Percentiles rank a stretch among this genome's conserved stretches.
These are phyloP conservation scores for Amauroascus niger DNA, from an alignment of 2,329 filamentous ascomycete genomes.

Conservation along the genomic window DNA sequence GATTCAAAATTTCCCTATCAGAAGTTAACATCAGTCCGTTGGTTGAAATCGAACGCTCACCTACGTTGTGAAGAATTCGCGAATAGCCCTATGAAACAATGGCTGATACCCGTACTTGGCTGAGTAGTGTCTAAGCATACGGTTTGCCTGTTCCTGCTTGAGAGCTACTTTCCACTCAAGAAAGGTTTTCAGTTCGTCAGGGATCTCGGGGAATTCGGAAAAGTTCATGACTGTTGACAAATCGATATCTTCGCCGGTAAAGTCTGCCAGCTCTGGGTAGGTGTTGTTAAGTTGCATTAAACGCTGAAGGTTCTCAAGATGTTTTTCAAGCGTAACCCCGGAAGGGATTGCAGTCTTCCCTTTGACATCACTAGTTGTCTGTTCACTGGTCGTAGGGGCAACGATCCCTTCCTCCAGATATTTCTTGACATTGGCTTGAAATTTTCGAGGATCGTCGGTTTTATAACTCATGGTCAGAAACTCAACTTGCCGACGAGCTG, in stretches of 20 bases:
- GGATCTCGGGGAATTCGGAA: not conserved
- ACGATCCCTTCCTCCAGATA: conserved; percentile 4
- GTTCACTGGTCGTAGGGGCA: not conserved
- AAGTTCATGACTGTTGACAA: conserved; percentile 7
- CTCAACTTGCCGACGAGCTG: not conserved
- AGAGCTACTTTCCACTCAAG: conserved; percentile 14
- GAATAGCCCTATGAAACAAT: conserved; percentile 22
- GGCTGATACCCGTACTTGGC: conserved; percentile 21
- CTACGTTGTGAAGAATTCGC: conserved; percentile 24
- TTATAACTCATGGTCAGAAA: not conserved
- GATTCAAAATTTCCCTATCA: conserved; percentile 8
- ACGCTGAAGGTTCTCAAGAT: conserved; percentile 4
- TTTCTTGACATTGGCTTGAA: not conserved
- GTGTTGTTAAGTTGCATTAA: conserved; percentile 9
- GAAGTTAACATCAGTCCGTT: not conserved
- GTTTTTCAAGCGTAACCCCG: not conserved
- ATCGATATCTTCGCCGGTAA: conserved; percentile 20
- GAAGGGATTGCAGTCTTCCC: not conserved
- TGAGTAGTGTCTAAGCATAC: conserved; percentile 17
- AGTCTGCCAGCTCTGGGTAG: conserved; percentile 19
- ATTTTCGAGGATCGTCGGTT: not conserved
- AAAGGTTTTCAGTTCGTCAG: not conserved
- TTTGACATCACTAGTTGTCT: not conserved
- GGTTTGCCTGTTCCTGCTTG: conserved; percentile 21
- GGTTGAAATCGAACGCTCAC: conserved; percentile 1